These are phyloP conservation scores for Aspergillus oerlinghausenensis DNA, from an alignment of 2,329 filamentous ascomycete genomes.

Conservation along the genomic window DNA sequence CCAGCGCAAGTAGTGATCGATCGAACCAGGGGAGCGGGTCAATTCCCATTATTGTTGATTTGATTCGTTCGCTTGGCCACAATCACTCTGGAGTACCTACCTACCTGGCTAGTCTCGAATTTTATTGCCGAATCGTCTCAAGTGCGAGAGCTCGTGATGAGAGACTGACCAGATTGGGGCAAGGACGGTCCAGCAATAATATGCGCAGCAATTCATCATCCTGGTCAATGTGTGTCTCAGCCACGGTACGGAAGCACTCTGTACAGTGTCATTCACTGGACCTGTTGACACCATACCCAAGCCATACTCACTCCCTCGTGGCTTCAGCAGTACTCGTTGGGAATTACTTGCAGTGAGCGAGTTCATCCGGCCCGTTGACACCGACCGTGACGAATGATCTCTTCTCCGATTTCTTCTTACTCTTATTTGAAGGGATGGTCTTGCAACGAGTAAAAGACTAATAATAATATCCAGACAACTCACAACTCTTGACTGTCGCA, in stretches of 20 bases:
- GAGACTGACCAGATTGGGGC: too few species aligned
- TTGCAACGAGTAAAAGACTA: not conserved
- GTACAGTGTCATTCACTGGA: not conserved
- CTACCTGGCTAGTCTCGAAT: too few species aligned
- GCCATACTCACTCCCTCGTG: not conserved
- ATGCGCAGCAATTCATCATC: not conserved
- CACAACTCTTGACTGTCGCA: too few species aligned
- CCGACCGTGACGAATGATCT: not conserved
- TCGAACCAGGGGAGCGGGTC: too few species aligned
- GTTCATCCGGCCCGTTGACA: not conserved
- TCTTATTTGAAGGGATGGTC: not conserved
- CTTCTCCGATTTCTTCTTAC: not conserved
- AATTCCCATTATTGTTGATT: too few species aligned
- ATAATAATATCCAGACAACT: not conserved
- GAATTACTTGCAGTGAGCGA: not conserved
- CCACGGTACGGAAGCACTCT: not conserved
- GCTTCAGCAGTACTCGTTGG: not conserved
- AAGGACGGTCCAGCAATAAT: too few species aligned
- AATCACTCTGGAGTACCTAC: too few species aligned
- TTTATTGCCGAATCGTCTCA: too few species aligned
- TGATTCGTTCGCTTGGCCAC: too few species aligned
- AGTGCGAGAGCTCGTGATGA: too few species aligned
- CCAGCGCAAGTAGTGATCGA: not conserved
- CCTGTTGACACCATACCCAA: not conserved
- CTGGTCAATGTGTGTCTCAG: not conserved